Conservation (phyloP, 176 grass and related monocot species). For the Paspalum vaginatum region DNA sequence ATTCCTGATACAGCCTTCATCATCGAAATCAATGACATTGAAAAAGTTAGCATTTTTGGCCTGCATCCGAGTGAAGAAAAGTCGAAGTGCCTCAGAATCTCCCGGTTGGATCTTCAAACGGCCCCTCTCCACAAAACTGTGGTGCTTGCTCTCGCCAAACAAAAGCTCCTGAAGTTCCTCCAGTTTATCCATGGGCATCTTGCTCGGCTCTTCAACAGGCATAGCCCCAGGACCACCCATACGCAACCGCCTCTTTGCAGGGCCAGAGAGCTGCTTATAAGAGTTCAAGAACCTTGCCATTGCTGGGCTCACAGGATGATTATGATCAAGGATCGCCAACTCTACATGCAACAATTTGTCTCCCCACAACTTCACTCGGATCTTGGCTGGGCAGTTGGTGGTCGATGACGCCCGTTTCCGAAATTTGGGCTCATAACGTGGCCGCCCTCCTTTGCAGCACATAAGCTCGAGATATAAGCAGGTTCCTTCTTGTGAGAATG, state of each 20-base stretch:
- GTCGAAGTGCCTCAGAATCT: constrained; percentile 77
- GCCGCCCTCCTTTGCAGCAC: constrained; percentile 89
- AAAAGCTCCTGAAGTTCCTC: constrained; percentile 74
- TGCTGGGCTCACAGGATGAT: constrained; percentile 90
- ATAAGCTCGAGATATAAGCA: constrained; percentile 95
- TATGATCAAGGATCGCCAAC: constrained; percentile 85
- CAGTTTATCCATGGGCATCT: constrained; percentile 72
- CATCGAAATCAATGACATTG: constrained; percentile 82
- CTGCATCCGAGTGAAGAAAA: constrained; percentile 97
- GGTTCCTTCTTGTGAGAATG: constrained; percentile 81
- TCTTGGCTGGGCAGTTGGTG: constrained; percentile 87
- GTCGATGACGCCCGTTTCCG: constrained; percentile 85
- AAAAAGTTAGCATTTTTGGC: constrained; percentile 95
- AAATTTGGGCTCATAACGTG: constrained; percentile 85
- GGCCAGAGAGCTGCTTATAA: constrained; percentile 77
- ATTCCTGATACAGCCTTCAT: constrained; percentile 73
- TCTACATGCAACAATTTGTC: constrained; percentile 91
- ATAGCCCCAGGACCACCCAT: constrained; percentile 55
- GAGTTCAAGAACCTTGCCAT: constrained; percentile 94
- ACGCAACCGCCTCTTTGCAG: constrained; percentile 61
- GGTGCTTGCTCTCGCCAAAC: constrained; percentile 80
- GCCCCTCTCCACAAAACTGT: constrained; percentile 72
- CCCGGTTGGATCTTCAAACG: constrained; percentile 74
- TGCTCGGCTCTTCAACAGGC: constrained; percentile 69
- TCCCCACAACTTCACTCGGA: constrained; percentile 90